Evolutionary conservation across 2,329 filamentous ascomycete genomes (phyloP).

Genomic region (Parastagonospora avenae): DNA sequence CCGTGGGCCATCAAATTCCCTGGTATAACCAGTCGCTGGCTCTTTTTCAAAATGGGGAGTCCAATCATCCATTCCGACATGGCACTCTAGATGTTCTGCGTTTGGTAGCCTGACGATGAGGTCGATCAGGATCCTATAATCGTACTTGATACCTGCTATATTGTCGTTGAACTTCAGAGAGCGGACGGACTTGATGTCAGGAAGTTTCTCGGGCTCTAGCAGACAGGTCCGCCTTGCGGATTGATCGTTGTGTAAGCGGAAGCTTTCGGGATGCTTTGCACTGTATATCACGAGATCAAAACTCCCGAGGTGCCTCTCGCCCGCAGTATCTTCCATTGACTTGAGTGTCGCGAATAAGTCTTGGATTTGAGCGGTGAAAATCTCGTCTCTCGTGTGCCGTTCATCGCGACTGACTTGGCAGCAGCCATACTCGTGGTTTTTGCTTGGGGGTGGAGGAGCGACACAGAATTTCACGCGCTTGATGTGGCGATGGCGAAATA

Average conservation of each 20-base stretch:
- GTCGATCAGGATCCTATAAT: background rate
- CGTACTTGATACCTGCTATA: background rate
- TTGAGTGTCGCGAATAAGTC: background rate
- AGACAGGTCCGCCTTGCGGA: background rate
- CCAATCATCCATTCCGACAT: background rate
- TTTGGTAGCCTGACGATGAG: background rate
- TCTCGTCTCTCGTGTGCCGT: background rate
- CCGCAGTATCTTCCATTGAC: background rate
- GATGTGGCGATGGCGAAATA: constrained; percentile 6
- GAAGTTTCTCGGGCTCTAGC: background rate
- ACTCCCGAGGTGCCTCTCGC: background rate
- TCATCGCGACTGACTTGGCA: background rate
- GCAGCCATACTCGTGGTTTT: background rate
- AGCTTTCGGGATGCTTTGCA: background rate
- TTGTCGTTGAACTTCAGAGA: background rate
- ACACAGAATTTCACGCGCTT: background rate
- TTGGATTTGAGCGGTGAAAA: background rate
- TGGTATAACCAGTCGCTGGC: background rate
- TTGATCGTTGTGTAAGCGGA: background rate
- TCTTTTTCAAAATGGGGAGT: background rate
- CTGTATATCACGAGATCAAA: background rate
- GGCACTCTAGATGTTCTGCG: background rate
- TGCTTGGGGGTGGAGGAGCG: background rate
- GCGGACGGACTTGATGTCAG: background rate
- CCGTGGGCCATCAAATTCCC: constrained; percentile 14